These are phyloP conservation scores for Punica granatum DNA, from an alignment of 345 rosid species.

Conservation along the genomic window DNA sequence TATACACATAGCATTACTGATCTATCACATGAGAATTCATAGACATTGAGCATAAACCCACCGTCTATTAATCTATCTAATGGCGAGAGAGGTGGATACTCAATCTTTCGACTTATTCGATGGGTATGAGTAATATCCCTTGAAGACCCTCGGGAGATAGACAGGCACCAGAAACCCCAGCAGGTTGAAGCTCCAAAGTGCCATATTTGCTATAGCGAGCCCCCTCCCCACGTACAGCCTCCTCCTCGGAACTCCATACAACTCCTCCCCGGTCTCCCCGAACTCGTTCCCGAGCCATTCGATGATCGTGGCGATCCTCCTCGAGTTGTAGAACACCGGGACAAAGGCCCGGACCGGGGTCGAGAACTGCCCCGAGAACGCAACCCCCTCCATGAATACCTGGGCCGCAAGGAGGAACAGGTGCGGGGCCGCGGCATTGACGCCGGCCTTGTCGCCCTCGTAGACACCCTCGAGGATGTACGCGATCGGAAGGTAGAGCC, in stretches of 20 bases:
- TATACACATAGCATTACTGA: no score
- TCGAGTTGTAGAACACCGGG: slow-evolving; percentile 67
- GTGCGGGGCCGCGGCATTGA: slow-evolving; percentile 76
- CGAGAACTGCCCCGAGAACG: slow-evolving; percentile 51
- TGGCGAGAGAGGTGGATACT: no score
- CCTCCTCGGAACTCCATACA: slow-evolving; percentile 26
- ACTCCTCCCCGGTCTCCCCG: slow-evolving; percentile 16
- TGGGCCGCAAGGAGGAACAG: slow-evolving; percentile 69
- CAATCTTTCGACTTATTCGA: neutral
- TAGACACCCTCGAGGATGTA: slow-evolving; percentile 70
- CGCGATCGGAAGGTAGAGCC: slow-evolving; percentile 55
- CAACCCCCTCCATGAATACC: slow-evolving; percentile 84
- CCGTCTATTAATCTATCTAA: no score
- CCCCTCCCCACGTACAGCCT: slow-evolving; percentile 47
- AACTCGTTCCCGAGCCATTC: slow-evolving; percentile 65
- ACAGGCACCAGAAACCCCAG: slow-evolving; percentile 80
- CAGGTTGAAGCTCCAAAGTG: slow-evolving; percentile 80
- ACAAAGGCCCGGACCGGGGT: slow-evolving; percentile 64
- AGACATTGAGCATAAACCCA: no score
- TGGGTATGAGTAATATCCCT: slow-evolving; percentile 34
- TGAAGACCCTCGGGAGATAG: slow-evolving; percentile 71
- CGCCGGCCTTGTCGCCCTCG: slow-evolving; percentile 60
- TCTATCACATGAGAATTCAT: no score
- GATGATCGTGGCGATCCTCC: slow-evolving; percentile 50
- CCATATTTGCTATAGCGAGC: slow-evolving; percentile 64